phyloP scores from a whole-genome alignment of 1,284 basidiomycete genomes.

The Mixia osmundae region DNA sequence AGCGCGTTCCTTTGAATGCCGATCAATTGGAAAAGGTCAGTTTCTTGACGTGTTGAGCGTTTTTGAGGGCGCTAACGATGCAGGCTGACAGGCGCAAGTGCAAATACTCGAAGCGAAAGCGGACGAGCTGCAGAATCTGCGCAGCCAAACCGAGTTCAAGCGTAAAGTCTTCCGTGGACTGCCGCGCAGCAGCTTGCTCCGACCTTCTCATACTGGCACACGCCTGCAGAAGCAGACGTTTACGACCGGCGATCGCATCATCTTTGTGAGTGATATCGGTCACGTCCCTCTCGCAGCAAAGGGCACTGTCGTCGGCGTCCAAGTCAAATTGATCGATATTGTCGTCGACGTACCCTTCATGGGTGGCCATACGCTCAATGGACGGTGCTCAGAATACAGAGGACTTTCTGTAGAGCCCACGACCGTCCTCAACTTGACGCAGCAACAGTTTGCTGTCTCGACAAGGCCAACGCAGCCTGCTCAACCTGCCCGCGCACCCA shows the following conservation, averaged over 20 bases:
- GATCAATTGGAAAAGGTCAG: constrained; percentile 69
- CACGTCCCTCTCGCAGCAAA: constrained; percentile 74
- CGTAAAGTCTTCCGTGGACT: constrained; percentile 74
- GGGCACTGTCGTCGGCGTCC: constrained; percentile 79
- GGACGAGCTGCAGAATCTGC: constrained; percentile 38
- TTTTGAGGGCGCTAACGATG: background rate
- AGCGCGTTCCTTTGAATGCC: constrained; percentile 73
- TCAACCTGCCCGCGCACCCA: too few relatives aligned
- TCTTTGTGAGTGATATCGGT: constrained; percentile 82
- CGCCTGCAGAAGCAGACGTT: constrained; percentile 81
- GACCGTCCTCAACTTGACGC: constrained; percentile 57
- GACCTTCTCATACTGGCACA: constrained; percentile 73
- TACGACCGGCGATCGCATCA: constrained; percentile 75
- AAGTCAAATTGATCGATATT: constrained; percentile 72
- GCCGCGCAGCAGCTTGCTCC: constrained; percentile 80
- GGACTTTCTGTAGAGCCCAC: constrained; percentile 64
- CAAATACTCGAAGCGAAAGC: constrained; percentile 50
- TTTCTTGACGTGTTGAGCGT: background rate
- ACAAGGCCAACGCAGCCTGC: background rate
- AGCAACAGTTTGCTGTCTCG: constrained; percentile 2
- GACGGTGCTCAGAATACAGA: constrained; percentile 65
- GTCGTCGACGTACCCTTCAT: constrained; percentile 92
- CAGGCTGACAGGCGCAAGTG: constrained; percentile 50
- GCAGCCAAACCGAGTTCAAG: constrained; percentile 43
- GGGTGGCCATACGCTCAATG: constrained; percentile 57